phyloP scores from a whole-genome alignment of 176 grass and related monocot species.

The Raddia distichophylla region DNA sequence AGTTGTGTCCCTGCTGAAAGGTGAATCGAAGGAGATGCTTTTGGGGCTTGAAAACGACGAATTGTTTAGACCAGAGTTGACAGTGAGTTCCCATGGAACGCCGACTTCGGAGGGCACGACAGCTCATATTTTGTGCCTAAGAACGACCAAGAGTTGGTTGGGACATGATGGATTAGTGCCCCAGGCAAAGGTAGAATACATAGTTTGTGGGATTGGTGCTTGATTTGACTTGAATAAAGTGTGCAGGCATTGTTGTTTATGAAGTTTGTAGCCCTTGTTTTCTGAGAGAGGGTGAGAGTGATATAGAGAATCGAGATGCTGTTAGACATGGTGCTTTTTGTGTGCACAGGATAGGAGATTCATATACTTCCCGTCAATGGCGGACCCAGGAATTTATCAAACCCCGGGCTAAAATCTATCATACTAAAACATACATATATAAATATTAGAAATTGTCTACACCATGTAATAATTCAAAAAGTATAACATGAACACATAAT shows the following conservation, averaged over 20 bases:
- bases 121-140: conserved; percentile 41
- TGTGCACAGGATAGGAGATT: conserved; percentile 35
- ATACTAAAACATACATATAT: too few relatives aligned
- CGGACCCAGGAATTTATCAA: too few relatives aligned
- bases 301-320: conserved; percentile 11
- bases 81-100: conserved; percentile 43
- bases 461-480: too few relatives aligned
- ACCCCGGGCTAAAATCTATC: too few relatives aligned
- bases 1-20: conserved; percentile 64
- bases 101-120: conserved; percentile 40
- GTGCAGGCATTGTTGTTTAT: conserved; percentile 38
- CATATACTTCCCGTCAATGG: neutral
- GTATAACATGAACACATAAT: too few relatives aligned
- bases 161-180: conserved; percentile 5
- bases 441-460: too few relatives aligned
- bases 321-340: conserved; percentile 48
- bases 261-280: neutral
- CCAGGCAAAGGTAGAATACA: conserved; percentile 21
- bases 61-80: conserved; percentile 54
- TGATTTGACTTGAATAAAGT: conserved; percentile 51
- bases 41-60: conserved; percentile 58
- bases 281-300: conserved; percentile 23
- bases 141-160: too few relatives aligned
- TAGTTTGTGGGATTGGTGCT: conserved; percentile 30
- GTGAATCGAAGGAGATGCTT: conserved; percentile 70